Evolutionary conservation across 179 eudicot genomes (phyloP).

Genomic region (Nepenthes alata): DNA sequence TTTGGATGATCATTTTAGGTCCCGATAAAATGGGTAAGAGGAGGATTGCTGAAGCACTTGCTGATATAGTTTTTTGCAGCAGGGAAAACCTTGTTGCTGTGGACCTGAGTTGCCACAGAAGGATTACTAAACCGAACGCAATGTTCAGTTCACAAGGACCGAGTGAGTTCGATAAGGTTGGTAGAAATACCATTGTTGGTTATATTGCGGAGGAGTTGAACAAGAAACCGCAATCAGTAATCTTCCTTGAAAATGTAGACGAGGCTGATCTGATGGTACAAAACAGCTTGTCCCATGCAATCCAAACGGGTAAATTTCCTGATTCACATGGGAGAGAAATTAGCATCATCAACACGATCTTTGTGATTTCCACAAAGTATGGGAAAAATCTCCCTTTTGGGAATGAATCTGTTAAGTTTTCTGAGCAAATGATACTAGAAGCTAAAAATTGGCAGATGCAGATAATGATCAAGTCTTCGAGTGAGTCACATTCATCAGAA

Average conservation of each 20-base stretch:
- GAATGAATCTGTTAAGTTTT: conserved; percentile 25
- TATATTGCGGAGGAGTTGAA: conserved; percentile 53
- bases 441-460: conserved; percentile 68
- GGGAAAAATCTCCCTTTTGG: conserved; percentile 16
- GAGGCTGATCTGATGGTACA: conserved; percentile 56
- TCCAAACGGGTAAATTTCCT: conserved; percentile 56
- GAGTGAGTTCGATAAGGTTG: conserved; percentile 17
- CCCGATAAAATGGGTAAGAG: conserved; percentile 69
- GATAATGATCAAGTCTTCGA: conserved; percentile 22
- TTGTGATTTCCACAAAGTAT: conserved; percentile 31
- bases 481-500: conserved; percentile 15
- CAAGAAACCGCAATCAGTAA: conserved; percentile 51
- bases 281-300: conserved; percentile 51
- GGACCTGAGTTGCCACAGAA: conserved; percentile 37
- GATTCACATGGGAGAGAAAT: conserved; percentile 65
- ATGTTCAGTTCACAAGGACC: conserved; percentile 21
- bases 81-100: conserved; percentile 36
- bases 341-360: conserved; percentile 34
- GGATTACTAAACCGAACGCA: conserved; percentile 20
- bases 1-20: conserved; percentile 72
- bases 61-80: conserved; percentile 53
- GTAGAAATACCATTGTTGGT: conserved; percentile 59
- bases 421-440: conserved; percentile 57
- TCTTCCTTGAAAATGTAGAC: conserved; percentile 65
- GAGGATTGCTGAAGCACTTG: conserved; percentile 50